These are phyloP conservation scores for Diatrype stigma DNA, from an alignment of 2,329 filamentous ascomycete genomes.

Conservation along the genomic window DNA sequence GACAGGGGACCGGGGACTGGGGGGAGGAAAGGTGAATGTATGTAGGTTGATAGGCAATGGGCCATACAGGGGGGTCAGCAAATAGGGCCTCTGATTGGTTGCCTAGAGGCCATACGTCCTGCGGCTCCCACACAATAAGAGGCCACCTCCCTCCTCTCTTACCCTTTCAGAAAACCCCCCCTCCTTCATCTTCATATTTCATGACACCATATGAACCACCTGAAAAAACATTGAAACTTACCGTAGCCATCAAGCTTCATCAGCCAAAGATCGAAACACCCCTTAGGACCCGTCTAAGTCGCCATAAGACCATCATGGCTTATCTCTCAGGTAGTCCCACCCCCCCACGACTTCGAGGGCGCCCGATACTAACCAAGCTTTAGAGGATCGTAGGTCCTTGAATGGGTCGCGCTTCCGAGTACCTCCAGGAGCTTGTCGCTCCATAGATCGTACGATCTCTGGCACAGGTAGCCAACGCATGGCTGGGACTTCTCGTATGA, in stretches of 20 bases:
- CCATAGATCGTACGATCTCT: background rate
- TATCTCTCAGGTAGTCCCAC: background rate
- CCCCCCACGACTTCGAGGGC: background rate
- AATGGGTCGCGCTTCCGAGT: background rate
- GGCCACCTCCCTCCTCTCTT: conserved; percentile 16
- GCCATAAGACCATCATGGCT: background rate
- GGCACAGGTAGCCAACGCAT: background rate
- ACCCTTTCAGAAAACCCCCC: conserved; percentile 5
- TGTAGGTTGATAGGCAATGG: too few relatives aligned
- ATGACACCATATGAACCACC: conserved; percentile 8
- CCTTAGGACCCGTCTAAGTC: background rate
- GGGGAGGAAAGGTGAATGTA: too few relatives aligned
- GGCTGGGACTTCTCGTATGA: background rate
- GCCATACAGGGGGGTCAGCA: background rate
- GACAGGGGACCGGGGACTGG: too few relatives aligned
- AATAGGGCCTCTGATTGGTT: background rate
- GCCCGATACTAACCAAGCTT: background rate
- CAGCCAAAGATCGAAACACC: conserved; percentile 7
- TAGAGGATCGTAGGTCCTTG: background rate
- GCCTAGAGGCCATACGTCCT: background rate
- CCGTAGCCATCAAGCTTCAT: conserved; percentile 13
- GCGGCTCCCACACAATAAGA: conserved; percentile 23
- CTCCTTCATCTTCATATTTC: conserved; percentile 10
- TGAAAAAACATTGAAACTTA: conserved; percentile 6
- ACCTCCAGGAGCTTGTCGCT: background rate